These are phyloP conservation scores for Trichosporon ovoides DNA, from an alignment of 1,284 basidiomycete species.

Conservation along the genomic window DNA sequence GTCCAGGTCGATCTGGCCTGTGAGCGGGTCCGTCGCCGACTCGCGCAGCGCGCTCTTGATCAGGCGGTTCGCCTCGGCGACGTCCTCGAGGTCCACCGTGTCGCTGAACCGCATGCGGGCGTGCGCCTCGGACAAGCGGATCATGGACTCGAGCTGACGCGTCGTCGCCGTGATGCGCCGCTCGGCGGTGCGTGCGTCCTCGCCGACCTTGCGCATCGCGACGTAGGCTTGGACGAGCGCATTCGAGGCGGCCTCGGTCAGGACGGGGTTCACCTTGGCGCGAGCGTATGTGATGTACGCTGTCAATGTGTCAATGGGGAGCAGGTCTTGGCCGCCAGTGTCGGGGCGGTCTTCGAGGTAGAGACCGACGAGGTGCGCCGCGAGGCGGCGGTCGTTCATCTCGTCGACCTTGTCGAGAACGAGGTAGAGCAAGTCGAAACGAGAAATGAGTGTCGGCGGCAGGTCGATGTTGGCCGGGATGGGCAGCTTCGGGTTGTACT, in stretches of 20 bases:
- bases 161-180: slow-evolving; percentile 97
- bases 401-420: slow-evolving; percentile 95
- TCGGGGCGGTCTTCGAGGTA: slow-evolving; percentile 87
- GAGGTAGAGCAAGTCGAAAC: slow-evolving; percentile 96
- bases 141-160: slow-evolving; percentile 94
- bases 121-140: slow-evolving; percentile 94
- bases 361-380: slow-evolving; percentile 85
- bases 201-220: slow-evolving; percentile 85
- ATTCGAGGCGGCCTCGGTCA: slow-evolving; percentile 77
- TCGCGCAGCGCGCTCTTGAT: slow-evolving; percentile 95
- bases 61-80: slow-evolving; percentile 81
- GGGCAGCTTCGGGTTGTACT: slow-evolving; percentile 84
- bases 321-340: slow-evolving; percentile 63
- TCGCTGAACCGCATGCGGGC: slow-evolving; percentile 89
- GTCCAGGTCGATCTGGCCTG: slow-evolving; percentile 87
- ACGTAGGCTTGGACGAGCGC: slow-evolving; percentile 88
- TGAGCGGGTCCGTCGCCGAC: slow-evolving; percentile 87
- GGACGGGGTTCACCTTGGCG: slow-evolving; percentile 78
- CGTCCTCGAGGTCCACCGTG: slow-evolving; percentile 78
- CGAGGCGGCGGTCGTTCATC: slow-evolving; percentile 75
- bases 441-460: slow-evolving; percentile 93
- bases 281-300: slow-evolving; percentile 93
- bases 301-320: slow-evolving; percentile 82
- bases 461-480: slow-evolving; percentile 83
- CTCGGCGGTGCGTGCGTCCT: slow-evolving; percentile 78